phyloP scores from a whole-genome alignment of 768 basidiomycete genomes.

The Daedaleopsis sinensis region DNA sequence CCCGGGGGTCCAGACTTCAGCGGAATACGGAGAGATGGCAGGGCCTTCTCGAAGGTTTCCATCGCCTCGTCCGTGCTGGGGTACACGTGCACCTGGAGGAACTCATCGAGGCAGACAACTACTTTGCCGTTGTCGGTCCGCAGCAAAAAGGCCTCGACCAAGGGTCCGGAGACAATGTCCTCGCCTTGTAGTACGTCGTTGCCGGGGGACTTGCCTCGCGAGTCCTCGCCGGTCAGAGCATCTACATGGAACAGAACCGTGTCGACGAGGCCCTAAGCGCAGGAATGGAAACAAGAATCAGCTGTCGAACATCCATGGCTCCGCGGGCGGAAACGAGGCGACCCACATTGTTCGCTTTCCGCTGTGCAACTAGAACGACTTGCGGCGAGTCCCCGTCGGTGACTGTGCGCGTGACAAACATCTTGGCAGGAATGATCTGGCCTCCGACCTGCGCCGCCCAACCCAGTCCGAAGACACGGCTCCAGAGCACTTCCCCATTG shows the following conservation, averaged over 20 bases:
- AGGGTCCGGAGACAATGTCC: slow-evolving; percentile 61
- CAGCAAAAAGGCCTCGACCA: slow-evolving; percentile 62
- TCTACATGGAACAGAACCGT: slow-evolving; percentile 80
- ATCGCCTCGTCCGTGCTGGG: slow-evolving; percentile 56
- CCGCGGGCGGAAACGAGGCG: neutral
- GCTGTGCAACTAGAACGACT: slow-evolving; percentile 64
- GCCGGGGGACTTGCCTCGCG: slow-evolving; percentile 31
- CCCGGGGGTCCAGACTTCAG: slow-evolving; percentile 48
- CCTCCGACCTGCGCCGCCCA: slow-evolving; percentile 64
- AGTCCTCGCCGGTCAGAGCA: slow-evolving; percentile 76
- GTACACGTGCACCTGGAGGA: slow-evolving; percentile 69
- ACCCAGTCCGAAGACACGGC: slow-evolving; percentile 71
- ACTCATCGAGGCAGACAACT: slow-evolving; percentile 73
- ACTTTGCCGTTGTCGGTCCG: slow-evolving; percentile 45
- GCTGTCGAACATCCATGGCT: neutral
- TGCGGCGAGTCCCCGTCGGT: slow-evolving; percentile 51
- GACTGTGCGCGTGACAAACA: slow-evolving; percentile 58
- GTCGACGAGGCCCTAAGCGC: slow-evolving; percentile 56
- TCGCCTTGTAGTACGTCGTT: slow-evolving; percentile 54
- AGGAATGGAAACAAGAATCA: neutral
- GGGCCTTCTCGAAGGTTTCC: slow-evolving; percentile 45
- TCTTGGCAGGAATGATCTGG: slow-evolving; percentile 56
- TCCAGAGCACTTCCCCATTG: slow-evolving; percentile 81
- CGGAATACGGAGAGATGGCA: slow-evolving; percentile 56
- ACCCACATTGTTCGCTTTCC: slow-evolving; percentile 64